A percentile compares a stretch with the other conserved stretches of the same genome.
Evolutionary conservation across 164 flowering plant species (phyloP).

Genomic region (Echeveria elegans): DNA sequence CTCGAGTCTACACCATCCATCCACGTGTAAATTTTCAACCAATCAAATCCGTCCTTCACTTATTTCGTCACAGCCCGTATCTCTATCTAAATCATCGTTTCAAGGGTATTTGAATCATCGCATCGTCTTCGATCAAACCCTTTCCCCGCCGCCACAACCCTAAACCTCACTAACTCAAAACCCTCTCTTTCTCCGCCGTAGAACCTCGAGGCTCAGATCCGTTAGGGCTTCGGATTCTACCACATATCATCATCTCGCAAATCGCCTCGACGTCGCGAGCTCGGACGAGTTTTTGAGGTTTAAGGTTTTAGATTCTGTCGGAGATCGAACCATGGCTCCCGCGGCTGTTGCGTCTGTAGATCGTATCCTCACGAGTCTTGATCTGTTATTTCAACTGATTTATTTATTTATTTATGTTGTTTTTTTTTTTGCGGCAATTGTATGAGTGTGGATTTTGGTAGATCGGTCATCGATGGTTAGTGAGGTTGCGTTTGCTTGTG

Average conservation of each 20-base stretch:
- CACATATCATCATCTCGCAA: background rate
- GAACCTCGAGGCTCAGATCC: background rate
- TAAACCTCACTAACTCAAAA: background rate
- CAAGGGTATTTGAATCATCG: conserved; percentile 6
- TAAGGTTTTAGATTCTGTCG: background rate
- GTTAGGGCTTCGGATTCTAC: background rate
- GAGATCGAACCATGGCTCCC: background rate
- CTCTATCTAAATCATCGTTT: background rate
- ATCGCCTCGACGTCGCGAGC: background rate
- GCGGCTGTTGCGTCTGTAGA: conserved; percentile 1
- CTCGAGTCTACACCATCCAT: background rate
- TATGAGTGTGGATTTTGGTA: background rate
- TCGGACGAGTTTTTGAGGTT: background rate
- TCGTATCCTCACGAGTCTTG: background rate
- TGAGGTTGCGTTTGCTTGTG: background rate
- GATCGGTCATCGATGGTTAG: background rate
- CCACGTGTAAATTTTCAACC: conserved; percentile 1
- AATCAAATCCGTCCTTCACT: background rate
- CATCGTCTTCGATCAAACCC: background rate
- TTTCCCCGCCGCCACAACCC: background rate
- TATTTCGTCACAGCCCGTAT: background rate
- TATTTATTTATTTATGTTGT: background rate
- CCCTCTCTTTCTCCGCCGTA: background rate
- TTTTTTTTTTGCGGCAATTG: background rate
- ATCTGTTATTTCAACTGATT: background rate